phyloP scores from a whole-genome alignment of 164 flowering plant genomes.

The Magnolia sinica region DNA sequence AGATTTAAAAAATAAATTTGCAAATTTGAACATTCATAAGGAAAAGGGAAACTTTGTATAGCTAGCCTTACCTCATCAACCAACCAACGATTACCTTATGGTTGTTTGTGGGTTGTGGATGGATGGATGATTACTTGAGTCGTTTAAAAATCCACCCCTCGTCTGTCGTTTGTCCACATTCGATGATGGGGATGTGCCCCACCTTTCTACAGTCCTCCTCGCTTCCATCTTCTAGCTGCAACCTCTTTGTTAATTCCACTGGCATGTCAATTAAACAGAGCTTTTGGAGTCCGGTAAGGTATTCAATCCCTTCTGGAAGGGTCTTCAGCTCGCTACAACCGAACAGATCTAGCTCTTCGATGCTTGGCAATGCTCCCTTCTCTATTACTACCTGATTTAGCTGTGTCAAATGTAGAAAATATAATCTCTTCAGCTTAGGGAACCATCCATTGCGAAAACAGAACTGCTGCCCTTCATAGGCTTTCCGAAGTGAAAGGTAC shows the following conservation, averaged over 20 bases:
- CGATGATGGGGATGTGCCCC: not conserved
- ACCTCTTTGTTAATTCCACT: not conserved
- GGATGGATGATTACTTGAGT: not conserved
- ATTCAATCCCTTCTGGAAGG: not conserved
- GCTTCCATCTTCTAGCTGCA: not conserved
- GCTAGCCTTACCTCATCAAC: too few species aligned
- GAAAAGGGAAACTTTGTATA: too few species aligned
- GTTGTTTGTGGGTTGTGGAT: too few species aligned
- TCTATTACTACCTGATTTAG: not conserved
- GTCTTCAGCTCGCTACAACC: not conserved
- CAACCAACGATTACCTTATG: too few species aligned
- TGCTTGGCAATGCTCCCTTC: constrained; percentile 7
- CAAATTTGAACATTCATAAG: too few species aligned
- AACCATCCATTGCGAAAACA: constrained; percentile 2
- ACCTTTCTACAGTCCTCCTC: not conserved
- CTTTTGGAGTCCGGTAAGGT: not conserved
- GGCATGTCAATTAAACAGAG: not conserved
- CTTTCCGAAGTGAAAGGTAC: constrained; percentile 3
- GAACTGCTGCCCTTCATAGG: not conserved
- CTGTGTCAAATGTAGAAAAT: not conserved
- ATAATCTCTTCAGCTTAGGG: not conserved
- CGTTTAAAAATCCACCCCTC: not conserved
- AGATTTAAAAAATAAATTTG: too few species aligned
- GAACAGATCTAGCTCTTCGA: not conserved
- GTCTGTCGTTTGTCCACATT: not conserved